phyloP scores from a whole-genome alignment of 345 rosid species.

The Rhodomyrtus tomentosa region DNA sequence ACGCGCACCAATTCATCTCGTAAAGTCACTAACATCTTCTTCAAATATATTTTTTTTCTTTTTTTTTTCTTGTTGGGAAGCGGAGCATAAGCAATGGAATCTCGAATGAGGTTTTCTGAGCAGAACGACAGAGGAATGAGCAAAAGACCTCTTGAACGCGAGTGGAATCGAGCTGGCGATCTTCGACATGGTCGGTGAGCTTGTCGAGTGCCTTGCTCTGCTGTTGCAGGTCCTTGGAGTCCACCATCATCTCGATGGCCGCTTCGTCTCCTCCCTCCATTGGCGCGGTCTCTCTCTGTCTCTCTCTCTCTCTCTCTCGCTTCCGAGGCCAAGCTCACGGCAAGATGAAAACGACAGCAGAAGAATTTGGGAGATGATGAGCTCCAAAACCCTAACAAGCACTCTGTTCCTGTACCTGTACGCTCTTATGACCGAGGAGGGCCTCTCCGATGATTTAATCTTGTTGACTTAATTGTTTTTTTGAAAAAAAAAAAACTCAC shows the following conservation, averaged over 20 bases:
- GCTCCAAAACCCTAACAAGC: background rate
- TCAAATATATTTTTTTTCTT: background rate
- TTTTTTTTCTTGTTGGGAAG: background rate
- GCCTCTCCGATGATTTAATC: background rate
- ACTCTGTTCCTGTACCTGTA: background rate
- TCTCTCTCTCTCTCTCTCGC: background rate
- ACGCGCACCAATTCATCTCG: background rate
- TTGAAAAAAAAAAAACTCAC: too few relatives aligned
- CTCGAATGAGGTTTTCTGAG: background rate
- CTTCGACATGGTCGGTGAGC: constrained; percentile 98
- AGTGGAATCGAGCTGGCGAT: constrained; percentile 93
- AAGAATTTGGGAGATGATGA: background rate
- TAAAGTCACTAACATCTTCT: background rate
- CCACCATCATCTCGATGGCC: constrained; percentile 44
- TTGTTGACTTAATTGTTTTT: too few relatives aligned
- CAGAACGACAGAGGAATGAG: background rate
- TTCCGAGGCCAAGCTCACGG: background rate
- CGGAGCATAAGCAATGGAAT: background rate
- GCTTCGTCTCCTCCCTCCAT: constrained; percentile 81
- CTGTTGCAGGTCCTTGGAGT: constrained; percentile 92
- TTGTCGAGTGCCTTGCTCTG: constrained; percentile 96
- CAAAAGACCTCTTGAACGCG: constrained; percentile 72
- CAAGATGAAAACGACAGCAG: background rate
- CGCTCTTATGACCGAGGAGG: background rate
- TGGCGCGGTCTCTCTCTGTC: background rate